Percentiles rank a stretch among this genome's conserved stretches.
These are phyloP conservation scores for Coniferiporia weirii DNA, from an alignment of 1,284 basidiomycete genomes.

Conservation along the genomic window DNA sequence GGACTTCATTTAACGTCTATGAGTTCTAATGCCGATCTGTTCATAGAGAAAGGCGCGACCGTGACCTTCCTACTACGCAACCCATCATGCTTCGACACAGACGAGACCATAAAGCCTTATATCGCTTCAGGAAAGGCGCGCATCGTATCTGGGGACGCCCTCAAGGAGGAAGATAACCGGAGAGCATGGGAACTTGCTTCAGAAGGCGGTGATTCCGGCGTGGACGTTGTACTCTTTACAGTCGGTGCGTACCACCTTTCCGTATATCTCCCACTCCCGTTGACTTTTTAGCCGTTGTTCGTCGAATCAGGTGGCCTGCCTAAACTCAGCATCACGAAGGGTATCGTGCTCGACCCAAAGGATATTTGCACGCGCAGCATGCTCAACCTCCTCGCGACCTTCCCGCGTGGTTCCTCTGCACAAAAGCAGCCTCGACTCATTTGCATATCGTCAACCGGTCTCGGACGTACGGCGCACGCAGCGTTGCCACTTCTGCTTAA, in stretches of 20 bases:
- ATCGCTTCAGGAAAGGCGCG: constrained; percentile 39
- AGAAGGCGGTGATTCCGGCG: not conserved
- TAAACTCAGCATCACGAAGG: constrained; percentile 37
- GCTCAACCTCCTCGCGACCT: constrained; percentile 43
- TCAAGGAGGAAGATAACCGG: constrained; percentile 39
- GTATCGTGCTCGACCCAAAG: constrained; percentile 37
- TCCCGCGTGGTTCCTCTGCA: constrained; percentile 32
- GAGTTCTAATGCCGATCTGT: not conserved
- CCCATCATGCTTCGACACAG: constrained; percentile 39
- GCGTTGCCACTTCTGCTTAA: constrained; percentile 45
- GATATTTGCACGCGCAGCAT: constrained; percentile 48
- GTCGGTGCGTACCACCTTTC: not conserved
- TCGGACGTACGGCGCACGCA: constrained; percentile 39
- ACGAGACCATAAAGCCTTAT: constrained; percentile 38
- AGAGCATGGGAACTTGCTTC: constrained; percentile 33
- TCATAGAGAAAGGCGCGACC: constrained; percentile 38
- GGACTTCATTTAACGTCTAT: not conserved
- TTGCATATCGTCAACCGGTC: constrained; percentile 46
- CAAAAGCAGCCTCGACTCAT: constrained; percentile 42
- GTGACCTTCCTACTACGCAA: constrained; percentile 51
- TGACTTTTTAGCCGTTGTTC: not conserved
- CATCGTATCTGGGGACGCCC: constrained; percentile 47
- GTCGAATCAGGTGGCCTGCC: constrained; percentile 34
- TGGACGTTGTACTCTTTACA: not conserved
- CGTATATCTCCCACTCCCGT: not conserved